Base-by-base conservation (phyloP, 371 early-diverging fungal species). In the Chytridiales sp. region DNA sequence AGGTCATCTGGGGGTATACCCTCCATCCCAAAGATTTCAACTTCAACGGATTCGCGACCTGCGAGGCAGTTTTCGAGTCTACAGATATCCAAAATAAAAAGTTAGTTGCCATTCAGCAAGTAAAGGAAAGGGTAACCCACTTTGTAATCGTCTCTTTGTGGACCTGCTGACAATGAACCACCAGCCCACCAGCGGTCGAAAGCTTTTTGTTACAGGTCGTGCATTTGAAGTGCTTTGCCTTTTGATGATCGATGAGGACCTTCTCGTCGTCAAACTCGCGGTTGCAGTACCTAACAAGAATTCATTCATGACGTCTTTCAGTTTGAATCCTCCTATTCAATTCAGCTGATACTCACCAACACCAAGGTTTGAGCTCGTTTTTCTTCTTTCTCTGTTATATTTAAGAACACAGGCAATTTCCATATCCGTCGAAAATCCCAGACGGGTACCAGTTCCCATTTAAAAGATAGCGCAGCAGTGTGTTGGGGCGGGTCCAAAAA, bases 181-280 rank as follows among this genome's bases (percentile, higher is more conserved):
- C 88, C 86, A 97, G 86, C 56, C 95, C 96, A 61, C 88, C 87
- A 0, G 92, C 94, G 3, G 95, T 92, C 78, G 88, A 92, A 42
- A 94, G 81, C 61, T 87, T 86, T 69, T 92, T 93, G 61, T 74
- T 68, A 70, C 97, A 97, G 19, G 78, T 74, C 47, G 72, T 78
- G 71, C 97, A 95, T 67, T 94, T 92, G 81, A 94, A 94, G 71
- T 95, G 94, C 68, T 91, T 91, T 27, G 92, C 92, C 79, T 86
- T 67, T 72, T 95, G 94, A 74, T 97, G 95, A 56, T 87, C 83
- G 34, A 97, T 87, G 52, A 97, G 80, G 8, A 94, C 88, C 68
- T 92, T 94, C 59, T 94, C 95, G 72, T 94, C 95, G 53, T 94
- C 94, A 71, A 97, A 97, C 55, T 93, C 93, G 61, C 94, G 84